Base-by-base conservation (phyloP, 495 filamentous ascomycete genomes). In the Niebla homalea region DNA sequence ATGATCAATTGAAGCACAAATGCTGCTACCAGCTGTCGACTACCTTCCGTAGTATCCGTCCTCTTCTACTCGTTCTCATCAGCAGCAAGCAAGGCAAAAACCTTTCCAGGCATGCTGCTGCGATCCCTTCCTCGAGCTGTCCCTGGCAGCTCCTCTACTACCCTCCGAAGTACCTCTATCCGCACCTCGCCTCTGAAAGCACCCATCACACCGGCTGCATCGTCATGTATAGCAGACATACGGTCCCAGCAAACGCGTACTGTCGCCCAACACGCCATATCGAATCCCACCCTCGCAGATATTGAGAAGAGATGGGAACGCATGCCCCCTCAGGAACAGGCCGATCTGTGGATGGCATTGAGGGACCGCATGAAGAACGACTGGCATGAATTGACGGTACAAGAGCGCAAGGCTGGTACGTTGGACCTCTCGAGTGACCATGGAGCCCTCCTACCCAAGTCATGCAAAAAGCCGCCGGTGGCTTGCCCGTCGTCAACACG, bases 281-380 rank as follows among this genome's bases (percentile, higher is more conserved):
- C 88, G 55, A 98, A 96, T 74, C 92, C 93, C 58, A 95, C 89
- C 26, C 80, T 98, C 54, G 85, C 87, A 67, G 83, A 93, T 71
- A 96, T 98, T 64, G 92, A 98, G 81, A 97, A 95, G 85, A 76
- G 92, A 70, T 98, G 92, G 92, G 92, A 98, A 74, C 76, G 65
- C 50, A 85, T 98, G 85, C 89, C 88, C 36, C 87, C 89, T 50
- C 86, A 93, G 74, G 92, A 98, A 79, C 92, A 98, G 79, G 92
- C 93, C 53, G 92, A 97, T 64, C 71, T 98, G 59, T 98, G 90
- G 90, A 98, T 98, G 92, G 73, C 83, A 60, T 74, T 98, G 65
- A 75, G 92, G 61, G 92, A 98, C 73, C 82, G 92, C 61, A 97
- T 97, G 92, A 97, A 95, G 85, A 80, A 74, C 55, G 85, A 86